phyloP scores from a whole-genome alignment of 139 green algal genomes.

The Chlorella sp. region DNA sequence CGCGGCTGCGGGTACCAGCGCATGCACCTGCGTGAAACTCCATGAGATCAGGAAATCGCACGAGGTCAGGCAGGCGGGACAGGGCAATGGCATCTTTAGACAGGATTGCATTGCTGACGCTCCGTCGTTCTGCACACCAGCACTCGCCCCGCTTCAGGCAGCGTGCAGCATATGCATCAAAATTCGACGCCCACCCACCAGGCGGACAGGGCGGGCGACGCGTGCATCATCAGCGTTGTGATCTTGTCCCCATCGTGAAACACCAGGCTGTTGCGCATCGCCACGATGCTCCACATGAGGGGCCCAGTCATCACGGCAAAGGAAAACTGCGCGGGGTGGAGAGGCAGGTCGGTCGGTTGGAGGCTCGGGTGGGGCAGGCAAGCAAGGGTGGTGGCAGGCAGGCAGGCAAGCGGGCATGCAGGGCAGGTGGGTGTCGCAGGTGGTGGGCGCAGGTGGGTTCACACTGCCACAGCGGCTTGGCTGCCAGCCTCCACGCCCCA shows the following conservation, averaged over 20 bases:
- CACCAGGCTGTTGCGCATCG: constrained; percentile 87
- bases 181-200: constrained; percentile 9
- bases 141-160: too few relatives aligned
- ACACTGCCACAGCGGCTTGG: neutral
- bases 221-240: constrained; percentile 52
- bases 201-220: constrained; percentile 30
- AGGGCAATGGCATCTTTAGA: too few relatives aligned
- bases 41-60: neutral
- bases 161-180: neutral
- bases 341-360: neutral
- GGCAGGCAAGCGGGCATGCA: neutral
- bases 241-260: constrained; percentile 83
- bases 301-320: constrained; percentile 79
- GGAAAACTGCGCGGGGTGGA: constrained; percentile 54
- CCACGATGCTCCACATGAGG: constrained; percentile 78
- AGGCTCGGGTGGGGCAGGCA: neutral
- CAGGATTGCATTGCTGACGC: neutral
- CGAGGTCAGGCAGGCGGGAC: neutral
- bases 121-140: too few relatives aligned
- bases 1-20: constrained; percentile 59
- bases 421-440: neutral
- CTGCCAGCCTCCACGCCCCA: too few relatives aligned
- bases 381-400: too few relatives aligned
- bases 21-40: constrained; percentile 55
- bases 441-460: neutral